phyloP scores from a whole-genome alignment of 2,329 filamentous ascomycete species.

The Fusarium setosum region DNA sequence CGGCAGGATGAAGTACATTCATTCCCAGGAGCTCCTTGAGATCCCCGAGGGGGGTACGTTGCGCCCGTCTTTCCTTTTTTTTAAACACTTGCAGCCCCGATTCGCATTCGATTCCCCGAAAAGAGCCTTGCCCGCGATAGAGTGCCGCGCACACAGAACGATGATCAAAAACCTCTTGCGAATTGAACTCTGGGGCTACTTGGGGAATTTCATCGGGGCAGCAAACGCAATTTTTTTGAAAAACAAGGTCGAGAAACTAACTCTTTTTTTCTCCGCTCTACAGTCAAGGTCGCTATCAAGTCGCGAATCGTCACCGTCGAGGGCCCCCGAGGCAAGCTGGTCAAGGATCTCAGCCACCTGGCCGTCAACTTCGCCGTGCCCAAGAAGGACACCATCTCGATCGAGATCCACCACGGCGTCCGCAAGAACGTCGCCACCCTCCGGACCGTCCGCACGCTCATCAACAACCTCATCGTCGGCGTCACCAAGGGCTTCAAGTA shows the following conservation, averaged over 20 bases:
- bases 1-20: slow-evolving; percentile 99
- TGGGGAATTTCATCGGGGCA: slow-evolving; percentile 8
- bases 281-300: slow-evolving; percentile 98
- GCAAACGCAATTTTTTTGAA: slow-evolving; percentile 11
- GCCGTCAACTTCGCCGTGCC: slow-evolving; percentile 95
- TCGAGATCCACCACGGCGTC: slow-evolving; percentile 98
- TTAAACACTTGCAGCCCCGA: background rate
- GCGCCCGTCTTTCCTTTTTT: slow-evolving; percentile 37
- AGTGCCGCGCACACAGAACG: slow-evolving; percentile 22
- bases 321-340: slow-evolving; percentile 96
- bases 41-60: slow-evolving; percentile 97
- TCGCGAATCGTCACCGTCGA: slow-evolving; percentile 96
- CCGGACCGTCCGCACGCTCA: slow-evolving; percentile 96
- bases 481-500: slow-evolving; percentile 99
- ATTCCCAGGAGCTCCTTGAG: slow-evolving; percentile 94
- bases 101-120: slow-evolving; percentile 12
- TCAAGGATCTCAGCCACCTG: slow-evolving; percentile 96
- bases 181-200: slow-evolving; percentile 1
- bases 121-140: slow-evolving; percentile 22
- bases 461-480: slow-evolving; percentile 98
- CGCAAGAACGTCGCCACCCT: slow-evolving; percentile 99
- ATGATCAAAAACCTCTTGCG: slow-evolving; percentile 12
- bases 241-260: slow-evolving; percentile 42
- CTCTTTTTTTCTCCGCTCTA: slow-evolving; percentile 44
- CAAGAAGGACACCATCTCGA: slow-evolving; percentile 88